Conservation (phyloP, 1,139 yeast species). For the Geotrichum reessii region DNA sequence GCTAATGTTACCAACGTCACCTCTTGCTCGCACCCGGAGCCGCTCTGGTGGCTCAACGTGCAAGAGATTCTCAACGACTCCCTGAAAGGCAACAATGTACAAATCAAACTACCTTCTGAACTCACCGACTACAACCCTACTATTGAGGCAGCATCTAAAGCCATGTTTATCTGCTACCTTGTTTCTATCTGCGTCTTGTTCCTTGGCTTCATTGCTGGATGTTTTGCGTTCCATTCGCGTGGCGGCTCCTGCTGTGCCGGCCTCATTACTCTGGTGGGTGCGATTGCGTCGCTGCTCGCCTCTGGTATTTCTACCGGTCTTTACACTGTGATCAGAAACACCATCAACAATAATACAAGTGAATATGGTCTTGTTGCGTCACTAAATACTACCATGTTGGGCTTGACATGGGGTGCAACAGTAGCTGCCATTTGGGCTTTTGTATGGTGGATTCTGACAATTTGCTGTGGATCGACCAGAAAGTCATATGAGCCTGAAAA, state of each 20-base stretch:
- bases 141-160: constrained; percentile 41
- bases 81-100: constrained; percentile 33
- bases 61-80: constrained; percentile 43
- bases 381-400: constrained; percentile 37
- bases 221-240: constrained; percentile 38
- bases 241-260: constrained; percentile 35
- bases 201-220: constrained; percentile 41
- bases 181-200: constrained; percentile 41
- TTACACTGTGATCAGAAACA: constrained; percentile 35
- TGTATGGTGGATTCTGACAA: constrained; percentile 40
- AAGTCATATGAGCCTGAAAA: constrained; percentile 24
- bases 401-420: constrained; percentile 45
- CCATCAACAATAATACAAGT: constrained; percentile 37
- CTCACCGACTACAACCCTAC: constrained; percentile 32
- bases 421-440: constrained; percentile 38
- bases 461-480: constrained; percentile 40
- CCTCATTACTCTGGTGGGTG: constrained; percentile 29
- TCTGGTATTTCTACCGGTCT: constrained; percentile 45
- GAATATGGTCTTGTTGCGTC: constrained; percentile 41
- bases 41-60: constrained; percentile 62
- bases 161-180: constrained; percentile 44
- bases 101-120: constrained; percentile 22
- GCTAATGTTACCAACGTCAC: constrained; percentile 36
- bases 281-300: constrained; percentile 29
- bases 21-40: constrained; percentile 36